phyloP scores from a whole-genome alignment of 768 basidiomycete genomes.

The Aureoboletus auriporus region DNA sequence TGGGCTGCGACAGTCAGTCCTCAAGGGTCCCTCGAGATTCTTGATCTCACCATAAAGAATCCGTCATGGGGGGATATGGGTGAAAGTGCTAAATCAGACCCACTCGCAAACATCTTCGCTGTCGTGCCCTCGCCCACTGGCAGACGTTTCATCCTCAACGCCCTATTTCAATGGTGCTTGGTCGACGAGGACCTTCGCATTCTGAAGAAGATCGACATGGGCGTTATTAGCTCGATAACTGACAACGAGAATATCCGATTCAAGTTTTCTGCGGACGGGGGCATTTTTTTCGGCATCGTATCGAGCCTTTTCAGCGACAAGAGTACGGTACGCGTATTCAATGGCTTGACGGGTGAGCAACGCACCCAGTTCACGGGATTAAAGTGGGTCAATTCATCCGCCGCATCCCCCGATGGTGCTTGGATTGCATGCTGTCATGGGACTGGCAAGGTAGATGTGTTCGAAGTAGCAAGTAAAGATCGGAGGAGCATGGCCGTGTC shows the following conservation, averaged over 20 bases:
- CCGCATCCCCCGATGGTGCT: slow-evolving; percentile 2
- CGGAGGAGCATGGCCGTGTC: neutral
- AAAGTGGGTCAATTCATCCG: slow-evolving; percentile 4
- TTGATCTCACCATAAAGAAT: neutral
- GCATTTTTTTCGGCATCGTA: slow-evolving; percentile 4
- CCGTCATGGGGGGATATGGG: slow-evolving; percentile 2
- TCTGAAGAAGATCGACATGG: slow-evolving; percentile 10
- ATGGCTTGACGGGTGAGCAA: slow-evolving; percentile 8
- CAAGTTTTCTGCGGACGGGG: slow-evolving; percentile 12
- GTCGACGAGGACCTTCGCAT: neutral
- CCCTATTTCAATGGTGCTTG: neutral
- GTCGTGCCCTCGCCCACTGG: slow-evolving; percentile 7
- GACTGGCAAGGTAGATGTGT: slow-evolving; percentile 1
- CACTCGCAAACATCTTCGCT: neutral
- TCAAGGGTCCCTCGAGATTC: slow-evolving; percentile 6
- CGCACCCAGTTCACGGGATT: slow-evolving; percentile 6
- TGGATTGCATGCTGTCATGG: slow-evolving; percentile 10
- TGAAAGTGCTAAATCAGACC: neutral
- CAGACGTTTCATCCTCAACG: slow-evolving; percentile 8
- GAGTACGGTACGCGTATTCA: slow-evolving; percentile 9
- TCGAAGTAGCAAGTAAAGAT: neutral
- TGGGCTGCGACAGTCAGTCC: slow-evolving; percentile 9
- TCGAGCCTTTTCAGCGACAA: slow-evolving; percentile 1
- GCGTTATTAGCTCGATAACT: neutral
- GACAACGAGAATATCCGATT: neutral